A percentile compares a stretch with the other conserved stretches of the same genome.
Conservation (phyloP, 495 filamentous ascomycete species). For the Tuber magnatum region DNA sequence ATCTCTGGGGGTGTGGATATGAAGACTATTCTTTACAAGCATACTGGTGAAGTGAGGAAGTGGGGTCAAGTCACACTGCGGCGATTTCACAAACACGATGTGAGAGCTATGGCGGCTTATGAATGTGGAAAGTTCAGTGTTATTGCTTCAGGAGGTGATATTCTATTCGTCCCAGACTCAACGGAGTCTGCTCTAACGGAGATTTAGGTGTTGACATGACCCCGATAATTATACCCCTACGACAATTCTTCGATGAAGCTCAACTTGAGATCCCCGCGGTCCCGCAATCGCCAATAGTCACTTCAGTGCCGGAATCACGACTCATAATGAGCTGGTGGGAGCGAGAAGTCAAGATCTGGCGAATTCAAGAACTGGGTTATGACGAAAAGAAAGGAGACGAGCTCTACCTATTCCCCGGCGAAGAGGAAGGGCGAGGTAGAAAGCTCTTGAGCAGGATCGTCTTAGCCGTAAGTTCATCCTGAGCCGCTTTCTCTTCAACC, state of each 20-base stretch:
- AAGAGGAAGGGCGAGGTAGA: slow-evolving; percentile 41
- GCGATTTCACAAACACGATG: slow-evolving; percentile 82
- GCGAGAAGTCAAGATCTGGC: slow-evolving; percentile 78
- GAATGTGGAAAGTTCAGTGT: slow-evolving; percentile 77
- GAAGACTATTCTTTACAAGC: slow-evolving; percentile 69
- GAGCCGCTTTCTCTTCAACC: not conserved
- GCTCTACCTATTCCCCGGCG: slow-evolving; percentile 47
- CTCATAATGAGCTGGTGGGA: slow-evolving; percentile 92
- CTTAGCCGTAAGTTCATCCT: slow-evolving; percentile 33
- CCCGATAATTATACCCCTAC: slow-evolving; percentile 72
- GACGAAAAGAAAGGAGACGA: slow-evolving; percentile 42
- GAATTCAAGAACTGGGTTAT: slow-evolving; percentile 48
- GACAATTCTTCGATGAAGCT: slow-evolving; percentile 70
- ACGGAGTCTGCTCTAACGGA: slow-evolving; percentile 41
- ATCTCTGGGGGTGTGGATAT: slow-evolving; percentile 88
- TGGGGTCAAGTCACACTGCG: slow-evolving; percentile 82
- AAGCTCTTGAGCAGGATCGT: slow-evolving; percentile 42
- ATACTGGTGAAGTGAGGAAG: slow-evolving; percentile 47
- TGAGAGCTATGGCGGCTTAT: slow-evolving; percentile 88
- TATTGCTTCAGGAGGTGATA: slow-evolving; percentile 81
- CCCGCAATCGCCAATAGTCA: slow-evolving; percentile 65
- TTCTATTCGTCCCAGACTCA: slow-evolving; percentile 13
- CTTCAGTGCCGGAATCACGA: slow-evolving; percentile 61
- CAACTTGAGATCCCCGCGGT: slow-evolving; percentile 70
- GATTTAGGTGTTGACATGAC: slow-evolving; percentile 69